Evolutionary conservation across 2,329 filamentous ascomycete species (phyloP).

Genomic region (Phyllosticta citrichinensis): DNA sequence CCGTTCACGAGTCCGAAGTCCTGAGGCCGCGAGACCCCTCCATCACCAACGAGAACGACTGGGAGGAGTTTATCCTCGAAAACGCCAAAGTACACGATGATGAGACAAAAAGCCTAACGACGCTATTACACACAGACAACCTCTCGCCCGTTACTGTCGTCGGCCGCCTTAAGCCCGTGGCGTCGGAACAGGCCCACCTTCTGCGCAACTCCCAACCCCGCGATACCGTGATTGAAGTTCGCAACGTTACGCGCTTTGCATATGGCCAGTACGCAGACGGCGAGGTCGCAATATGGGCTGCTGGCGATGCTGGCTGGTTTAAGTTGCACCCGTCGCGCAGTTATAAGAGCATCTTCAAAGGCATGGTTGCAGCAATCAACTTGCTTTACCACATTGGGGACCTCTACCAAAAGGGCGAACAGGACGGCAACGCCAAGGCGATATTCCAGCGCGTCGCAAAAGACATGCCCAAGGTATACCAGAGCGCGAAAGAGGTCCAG

Average conservation of each 20-base stretch:
- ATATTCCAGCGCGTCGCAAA: conserved; percentile 22
- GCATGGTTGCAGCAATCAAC: conserved; percentile 53
- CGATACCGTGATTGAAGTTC: conserved; percentile 40
- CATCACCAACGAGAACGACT: conserved; percentile 38
- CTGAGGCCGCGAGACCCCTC: conserved; percentile 32
- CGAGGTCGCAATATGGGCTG: conserved; percentile 54
- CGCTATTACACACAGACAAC: conserved; percentile 50
- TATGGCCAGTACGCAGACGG: conserved; percentile 46
- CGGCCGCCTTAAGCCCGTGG: conserved; percentile 42
- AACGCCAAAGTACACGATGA: conserved; percentile 54
- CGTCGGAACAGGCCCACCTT: conserved; percentile 18
- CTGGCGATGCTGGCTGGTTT: conserved; percentile 57
- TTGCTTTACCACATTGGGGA: conserved; percentile 55
- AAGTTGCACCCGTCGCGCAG: conserved; percentile 49
- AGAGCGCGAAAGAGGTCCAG: conserved; percentile 18
- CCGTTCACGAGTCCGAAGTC: conserved; percentile 24
- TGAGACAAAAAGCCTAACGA: conserved; percentile 40
- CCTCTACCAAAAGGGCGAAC: conserved; percentile 36
- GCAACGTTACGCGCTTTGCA: conserved; percentile 37
- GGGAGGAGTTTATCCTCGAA: conserved; percentile 52
- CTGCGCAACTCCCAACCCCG: not conserved
- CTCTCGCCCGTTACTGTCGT: conserved; percentile 52
- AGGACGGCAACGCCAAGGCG: conserved; percentile 18
- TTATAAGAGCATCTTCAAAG: conserved; percentile 48
- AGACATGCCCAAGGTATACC: conserved; percentile 20